Evolutionary conservation across 192 early-diverging fungal genomes (phyloP).

Genomic region (Chytriomyces confervae): DNA sequence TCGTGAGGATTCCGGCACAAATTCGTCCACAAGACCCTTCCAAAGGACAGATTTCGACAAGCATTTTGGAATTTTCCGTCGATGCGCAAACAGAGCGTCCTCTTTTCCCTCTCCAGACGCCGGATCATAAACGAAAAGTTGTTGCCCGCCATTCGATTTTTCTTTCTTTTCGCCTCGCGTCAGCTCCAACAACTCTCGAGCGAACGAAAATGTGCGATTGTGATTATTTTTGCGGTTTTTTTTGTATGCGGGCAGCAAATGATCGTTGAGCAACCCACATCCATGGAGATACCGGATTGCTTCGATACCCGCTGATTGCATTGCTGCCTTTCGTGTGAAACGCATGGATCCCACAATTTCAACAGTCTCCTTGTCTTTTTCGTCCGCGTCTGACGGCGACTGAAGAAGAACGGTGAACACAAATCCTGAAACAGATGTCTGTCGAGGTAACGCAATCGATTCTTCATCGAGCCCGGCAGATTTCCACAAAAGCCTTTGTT

Average conservation of each 20-base stretch:
- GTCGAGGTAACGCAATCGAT: neutral
- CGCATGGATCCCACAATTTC: constrained; percentile 38
- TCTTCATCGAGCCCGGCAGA: neutral
- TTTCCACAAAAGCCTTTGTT: neutral
- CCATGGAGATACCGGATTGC: constrained; percentile 70
- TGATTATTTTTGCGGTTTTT: neutral
- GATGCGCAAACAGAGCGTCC: constrained; percentile 2
- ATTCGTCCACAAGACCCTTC: neutral
- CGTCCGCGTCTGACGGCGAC: neutral
- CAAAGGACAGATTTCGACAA: neutral
- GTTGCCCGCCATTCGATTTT: neutral
- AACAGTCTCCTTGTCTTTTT: neutral
- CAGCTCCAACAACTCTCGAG: neutral
- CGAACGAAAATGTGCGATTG: constrained; percentile 6
- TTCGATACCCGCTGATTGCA: constrained; percentile 73
- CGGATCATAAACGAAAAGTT: constrained; percentile 11
- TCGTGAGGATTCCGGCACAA: too few relatives aligned
- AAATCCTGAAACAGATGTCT: constrained; percentile 2
- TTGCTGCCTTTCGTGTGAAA: constrained; percentile 69
- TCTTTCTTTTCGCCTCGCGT: neutral
- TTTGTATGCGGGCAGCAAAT: constrained; percentile 63
- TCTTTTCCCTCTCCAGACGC: constrained; percentile 20
- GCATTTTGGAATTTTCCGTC: constrained; percentile 8
- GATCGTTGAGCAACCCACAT: constrained; percentile 74
- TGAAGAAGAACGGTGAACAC: neutral